Evolutionary conservation across 2,329 filamentous ascomycete genomes (phyloP).

Genomic region (Fusarium scirpi): DNA sequence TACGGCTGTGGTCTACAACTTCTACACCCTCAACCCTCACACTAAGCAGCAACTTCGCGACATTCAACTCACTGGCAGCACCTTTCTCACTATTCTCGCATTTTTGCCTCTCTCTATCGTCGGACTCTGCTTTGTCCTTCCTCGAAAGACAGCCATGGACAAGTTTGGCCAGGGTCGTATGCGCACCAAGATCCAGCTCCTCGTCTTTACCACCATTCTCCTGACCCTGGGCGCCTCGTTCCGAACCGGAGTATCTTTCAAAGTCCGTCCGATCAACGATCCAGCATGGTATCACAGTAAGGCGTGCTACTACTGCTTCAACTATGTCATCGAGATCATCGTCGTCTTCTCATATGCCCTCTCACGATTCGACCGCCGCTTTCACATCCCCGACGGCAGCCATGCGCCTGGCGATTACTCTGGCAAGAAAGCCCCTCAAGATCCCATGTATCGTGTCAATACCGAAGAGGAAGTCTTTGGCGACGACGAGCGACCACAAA

Average conservation of each 20-base stretch:
- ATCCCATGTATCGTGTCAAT: slow-evolving; percentile 34
- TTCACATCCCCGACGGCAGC: slow-evolving; percentile 79
- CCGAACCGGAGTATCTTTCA: slow-evolving; percentile 70
- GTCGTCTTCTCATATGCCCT: slow-evolving; percentile 76
- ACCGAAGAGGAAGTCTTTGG: slow-evolving; percentile 44
- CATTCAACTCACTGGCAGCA: slow-evolving; percentile 74
- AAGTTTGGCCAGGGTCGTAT: slow-evolving; percentile 72
- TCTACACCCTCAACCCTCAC: slow-evolving; percentile 71
- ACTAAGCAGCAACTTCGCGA: slow-evolving; percentile 66
- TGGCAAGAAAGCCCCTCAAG: slow-evolving; percentile 24
- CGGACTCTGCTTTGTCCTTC: slow-evolving; percentile 63
- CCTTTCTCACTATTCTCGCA: slow-evolving; percentile 69
- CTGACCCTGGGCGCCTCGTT: slow-evolving; percentile 78
- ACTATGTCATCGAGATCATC: slow-evolving; percentile 79
- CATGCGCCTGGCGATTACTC: slow-evolving; percentile 66
- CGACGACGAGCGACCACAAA: slow-evolving; percentile 43
- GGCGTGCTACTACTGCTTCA: slow-evolving; percentile 82
- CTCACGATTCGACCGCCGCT: slow-evolving; percentile 78
- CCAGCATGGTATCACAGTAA: slow-evolving; percentile 79
- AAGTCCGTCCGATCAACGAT: slow-evolving; percentile 59
- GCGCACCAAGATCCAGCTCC: slow-evolving; percentile 73
- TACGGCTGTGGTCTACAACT: slow-evolving; percentile 70
- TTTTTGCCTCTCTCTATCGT: slow-evolving; percentile 71
- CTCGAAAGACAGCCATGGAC: slow-evolving; percentile 60
- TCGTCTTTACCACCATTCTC: slow-evolving; percentile 69